Base-by-base conservation (phyloP, 148 eudicot species). In the Silene uniflora region DNA sequence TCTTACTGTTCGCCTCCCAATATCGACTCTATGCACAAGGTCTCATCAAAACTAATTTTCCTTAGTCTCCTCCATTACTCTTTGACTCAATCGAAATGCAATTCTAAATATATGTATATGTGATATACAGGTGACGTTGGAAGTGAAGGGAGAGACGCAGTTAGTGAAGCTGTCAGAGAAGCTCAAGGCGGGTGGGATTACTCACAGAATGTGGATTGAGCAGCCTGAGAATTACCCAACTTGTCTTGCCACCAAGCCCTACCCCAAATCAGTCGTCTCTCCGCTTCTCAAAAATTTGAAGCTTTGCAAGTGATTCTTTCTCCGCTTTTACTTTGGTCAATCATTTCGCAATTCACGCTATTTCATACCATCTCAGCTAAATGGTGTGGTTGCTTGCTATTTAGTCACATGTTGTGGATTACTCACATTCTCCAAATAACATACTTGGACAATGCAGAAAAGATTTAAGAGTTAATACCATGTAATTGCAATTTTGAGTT, bases 21-120 rank as follows among this genome's bases (percentile, higher is more conserved):
- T 67, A 79, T 91, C 67, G 81, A 93, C 65, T 79, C 85, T 56
- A 93, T 93, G 98, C 98, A 91, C 86, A 93, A 93, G 98, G 98
- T 76, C 73, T 72, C 46, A 4, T 71, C 32, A 27, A 23, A 32
- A 52, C 24, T 60, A 6, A 13, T 25, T 21, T 44, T 10, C 7
- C 11, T 60, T 7, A 2, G n/a, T n/a, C n/a, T n/a, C 21, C 7
- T 60, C 1, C 9, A 10, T 19, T 21, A 22, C 13, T 62, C 32
- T 62, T 24, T 42, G 13, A 39, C 62, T 39, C 6, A 60, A 42
- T n/a, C 4, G 12, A 6, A 11, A 25, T 18, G 14, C 17, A 29
- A 4, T 58, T 8, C n/a, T 32, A 17, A 25, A 10, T 25, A 49
- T 49, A 3, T 80, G 72, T 69, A 69, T 64, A n/a, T 60, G n/a